Conservation (phyloP, 371 early-diverging fungal species). For the Synchytrium microbalum region DNA sequence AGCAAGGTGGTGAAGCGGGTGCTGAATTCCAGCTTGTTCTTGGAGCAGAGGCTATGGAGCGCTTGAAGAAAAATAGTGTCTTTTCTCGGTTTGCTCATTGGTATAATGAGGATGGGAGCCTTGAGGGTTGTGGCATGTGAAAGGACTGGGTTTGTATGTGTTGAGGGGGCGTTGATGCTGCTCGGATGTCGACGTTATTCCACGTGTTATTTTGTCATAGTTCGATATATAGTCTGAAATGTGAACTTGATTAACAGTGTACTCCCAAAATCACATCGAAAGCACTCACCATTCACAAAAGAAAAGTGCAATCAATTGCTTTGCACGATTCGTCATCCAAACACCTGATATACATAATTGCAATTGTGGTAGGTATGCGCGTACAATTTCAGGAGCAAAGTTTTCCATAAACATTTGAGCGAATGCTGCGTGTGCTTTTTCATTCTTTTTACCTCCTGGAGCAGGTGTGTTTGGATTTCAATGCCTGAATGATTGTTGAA, state of each 20-base stretch:
- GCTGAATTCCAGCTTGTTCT: not conserved
- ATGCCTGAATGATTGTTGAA: no score
- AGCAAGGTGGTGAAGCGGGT: not conserved
- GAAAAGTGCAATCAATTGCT: constrained; percentile 28
- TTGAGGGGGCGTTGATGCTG: no score
- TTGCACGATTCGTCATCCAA: constrained; percentile 29
- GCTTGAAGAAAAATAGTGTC: not conserved
- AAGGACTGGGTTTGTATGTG: no score
- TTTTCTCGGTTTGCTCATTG: not conserved
- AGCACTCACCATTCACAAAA: constrained; percentile 25
- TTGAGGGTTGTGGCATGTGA: no score
- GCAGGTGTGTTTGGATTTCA: constrained; percentile 17
- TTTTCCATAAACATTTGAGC: constrained; percentile 67
- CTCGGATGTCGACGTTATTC: no score
- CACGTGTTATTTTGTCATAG: no score
- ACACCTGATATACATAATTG: constrained; percentile 44
- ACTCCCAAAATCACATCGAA: no score
- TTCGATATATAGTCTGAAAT: no score
- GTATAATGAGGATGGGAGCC: no score
- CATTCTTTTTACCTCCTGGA: constrained; percentile 38
- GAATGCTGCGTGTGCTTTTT: constrained; percentile 58
- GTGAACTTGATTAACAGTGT: no score
- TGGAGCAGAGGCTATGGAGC: not conserved
- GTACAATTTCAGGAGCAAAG: constrained; percentile 79
- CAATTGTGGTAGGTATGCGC: constrained; percentile 69